phyloP scores from a whole-genome alignment of 306 rosid genomes.

The Cicer yamashitae region DNA sequence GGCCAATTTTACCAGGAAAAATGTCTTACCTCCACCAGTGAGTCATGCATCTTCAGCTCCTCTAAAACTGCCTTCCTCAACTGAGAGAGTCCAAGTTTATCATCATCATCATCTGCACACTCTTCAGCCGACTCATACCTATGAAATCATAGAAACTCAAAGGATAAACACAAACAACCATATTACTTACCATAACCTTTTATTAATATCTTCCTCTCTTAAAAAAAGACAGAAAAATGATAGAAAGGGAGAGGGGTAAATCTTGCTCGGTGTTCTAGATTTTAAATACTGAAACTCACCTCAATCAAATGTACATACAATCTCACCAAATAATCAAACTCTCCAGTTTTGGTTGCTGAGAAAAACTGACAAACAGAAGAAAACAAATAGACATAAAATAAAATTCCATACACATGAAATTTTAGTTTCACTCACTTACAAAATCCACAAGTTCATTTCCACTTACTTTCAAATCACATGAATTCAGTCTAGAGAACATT shows the following conservation, averaged over 20 bases:
- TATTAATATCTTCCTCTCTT: not conserved
- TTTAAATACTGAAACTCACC: constrained; percentile 50
- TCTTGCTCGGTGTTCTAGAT: constrained; percentile 22
- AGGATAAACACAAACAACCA: constrained; percentile 30
- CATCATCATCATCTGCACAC: constrained; percentile 97
- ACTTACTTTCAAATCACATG: constrained; percentile 29
- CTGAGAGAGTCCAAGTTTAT: constrained; percentile 58
- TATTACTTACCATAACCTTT: constrained; percentile 1
- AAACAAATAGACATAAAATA: constrained; percentile 23
- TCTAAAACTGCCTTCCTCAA: constrained; percentile 54
- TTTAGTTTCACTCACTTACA: constrained; percentile 28
- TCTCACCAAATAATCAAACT: constrained; percentile 53
- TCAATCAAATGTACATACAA: constrained; percentile 50
- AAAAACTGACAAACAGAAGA: constrained; percentile 54
- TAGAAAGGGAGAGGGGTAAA: not conserved
- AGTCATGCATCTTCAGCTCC: constrained; percentile 71
- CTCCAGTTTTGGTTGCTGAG: constrained; percentile 61
- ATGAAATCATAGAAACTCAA: constrained; percentile 38
- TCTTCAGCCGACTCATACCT: constrained; percentile 72
- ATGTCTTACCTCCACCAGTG: constrained; percentile 68
- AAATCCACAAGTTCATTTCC: constrained; percentile 30
- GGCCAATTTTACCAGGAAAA: not conserved
- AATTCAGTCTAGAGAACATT: constrained; percentile 6
- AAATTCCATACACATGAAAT: constrained; percentile 33
- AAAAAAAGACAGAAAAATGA: not conserved